Percentiles rank a stretch among this genome's conserved stretches.
Conservation (phyloP, 1,139 yeast species). For the Scheffersomyces segobiensis region DNA sequence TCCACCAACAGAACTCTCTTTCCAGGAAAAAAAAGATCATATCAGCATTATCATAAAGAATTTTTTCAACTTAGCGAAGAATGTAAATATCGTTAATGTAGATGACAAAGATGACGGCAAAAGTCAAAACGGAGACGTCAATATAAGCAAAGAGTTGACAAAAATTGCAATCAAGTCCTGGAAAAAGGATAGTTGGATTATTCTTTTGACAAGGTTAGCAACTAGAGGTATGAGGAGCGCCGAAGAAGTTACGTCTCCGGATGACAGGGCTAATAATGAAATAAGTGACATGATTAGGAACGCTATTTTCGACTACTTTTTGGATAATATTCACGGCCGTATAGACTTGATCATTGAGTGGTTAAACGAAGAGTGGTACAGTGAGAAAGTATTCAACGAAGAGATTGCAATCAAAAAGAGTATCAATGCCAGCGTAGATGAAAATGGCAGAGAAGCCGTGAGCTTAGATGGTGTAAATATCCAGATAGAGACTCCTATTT, state of each 20-base stretch:
- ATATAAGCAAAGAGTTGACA: constrained; percentile 39
- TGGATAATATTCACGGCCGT: constrained; percentile 70
- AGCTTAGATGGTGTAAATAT: constrained; percentile 11
- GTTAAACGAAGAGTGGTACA: constrained; percentile 96
- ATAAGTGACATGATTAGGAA: constrained; percentile 65
- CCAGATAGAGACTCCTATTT: constrained; percentile 43
- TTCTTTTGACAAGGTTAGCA: constrained; percentile 72
- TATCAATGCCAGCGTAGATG: constrained; percentile 14
- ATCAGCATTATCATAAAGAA: constrained; percentile 52
- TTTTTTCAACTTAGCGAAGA: constrained; percentile 48
- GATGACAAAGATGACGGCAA: constrained; percentile 21
- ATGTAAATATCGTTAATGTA: constrained; percentile 12
- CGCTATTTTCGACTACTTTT: constrained; percentile 69
- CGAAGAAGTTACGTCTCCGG: constrained; percentile 13
- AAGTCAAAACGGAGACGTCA: constrained; percentile 12
- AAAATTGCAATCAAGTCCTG: constrained; percentile 61
- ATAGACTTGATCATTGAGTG: constrained; percentile 85
- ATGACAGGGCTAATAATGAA: constrained; percentile 26
- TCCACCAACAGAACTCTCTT: constrained; percentile 50
- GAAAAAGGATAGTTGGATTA: constrained; percentile 76
- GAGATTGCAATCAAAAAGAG: constrained; percentile 17
- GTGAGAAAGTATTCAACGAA: constrained; percentile 54
- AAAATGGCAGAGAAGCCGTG: constrained; percentile 10
- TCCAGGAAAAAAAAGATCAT: constrained; percentile 54
- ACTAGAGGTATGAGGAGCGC: constrained; percentile 67